These are phyloP conservation scores for Chlorencoelia australis DNA, from an alignment of 2,329 filamentous ascomycete species.

Conservation along the genomic window DNA sequence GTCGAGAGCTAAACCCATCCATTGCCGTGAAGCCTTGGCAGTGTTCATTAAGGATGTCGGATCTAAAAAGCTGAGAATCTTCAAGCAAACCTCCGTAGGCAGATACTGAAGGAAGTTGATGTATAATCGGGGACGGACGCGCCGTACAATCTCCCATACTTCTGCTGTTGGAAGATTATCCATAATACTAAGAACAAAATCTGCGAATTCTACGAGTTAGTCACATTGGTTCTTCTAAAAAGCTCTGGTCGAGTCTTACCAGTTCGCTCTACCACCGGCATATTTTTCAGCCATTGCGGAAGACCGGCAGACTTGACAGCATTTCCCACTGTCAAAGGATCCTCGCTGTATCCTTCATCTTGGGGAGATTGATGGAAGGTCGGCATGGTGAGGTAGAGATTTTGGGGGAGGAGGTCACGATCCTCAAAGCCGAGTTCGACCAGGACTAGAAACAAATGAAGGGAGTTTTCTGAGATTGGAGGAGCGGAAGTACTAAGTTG, in stretches of 20 bases:
- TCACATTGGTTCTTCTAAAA: neutral
- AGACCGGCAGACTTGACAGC: conserved; percentile 7
- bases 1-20: conserved; percentile 75
- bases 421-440: no score
- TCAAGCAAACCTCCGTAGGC: conserved; percentile 81
- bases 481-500: no score
- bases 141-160: conserved; percentile 70
- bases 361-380: conserved; percentile 21
- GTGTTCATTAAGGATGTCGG: conserved; percentile 70
- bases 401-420: neutral
- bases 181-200: conserved; percentile 70
- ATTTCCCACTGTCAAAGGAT: conserved; percentile 21
- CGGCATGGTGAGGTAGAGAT: conserved; percentile 9
- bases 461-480: no score
- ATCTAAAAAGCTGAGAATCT: conserved; percentile 80
- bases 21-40: conserved; percentile 67
- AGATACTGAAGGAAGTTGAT: conserved; percentile 84
- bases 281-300: conserved; percentile 17
- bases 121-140: conserved; percentile 73
- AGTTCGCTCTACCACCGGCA: conserved; percentile 20
- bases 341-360: conserved; percentile 29
- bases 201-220: conserved; percentile 35
- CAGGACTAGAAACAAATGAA: no score
- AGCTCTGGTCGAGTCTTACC: conserved; percentile 14
- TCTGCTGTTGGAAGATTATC: conserved; percentile 69